These are phyloP conservation scores for Puccinia horiana DNA, from an alignment of 1,284 basidiomycete species.

Conservation along the genomic window DNA sequence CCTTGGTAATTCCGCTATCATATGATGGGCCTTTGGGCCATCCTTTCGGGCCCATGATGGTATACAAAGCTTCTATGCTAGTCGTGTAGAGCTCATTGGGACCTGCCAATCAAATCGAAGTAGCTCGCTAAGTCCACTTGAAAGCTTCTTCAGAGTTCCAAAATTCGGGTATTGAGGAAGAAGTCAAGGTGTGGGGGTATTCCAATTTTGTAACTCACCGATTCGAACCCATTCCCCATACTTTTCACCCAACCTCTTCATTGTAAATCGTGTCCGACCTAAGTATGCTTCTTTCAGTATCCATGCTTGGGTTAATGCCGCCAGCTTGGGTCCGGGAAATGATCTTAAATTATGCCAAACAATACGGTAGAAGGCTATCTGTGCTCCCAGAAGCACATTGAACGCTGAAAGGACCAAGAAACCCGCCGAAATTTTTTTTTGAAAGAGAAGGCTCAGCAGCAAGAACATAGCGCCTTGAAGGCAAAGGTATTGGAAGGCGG, in stretches of 20 bases:
- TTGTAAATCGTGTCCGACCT: slow-evolving; percentile 43
- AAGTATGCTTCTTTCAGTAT: slow-evolving; percentile 41
- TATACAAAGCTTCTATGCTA: slow-evolving; percentile 36
- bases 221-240: slow-evolving; percentile 49
- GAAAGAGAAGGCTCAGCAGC: neutral
- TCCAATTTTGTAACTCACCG: slow-evolving; percentile 15
- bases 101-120: slow-evolving; percentile 4
- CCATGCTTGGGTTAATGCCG: slow-evolving; percentile 40
- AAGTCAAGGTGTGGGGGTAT: neutral
- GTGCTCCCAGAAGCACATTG: slow-evolving; percentile 22
- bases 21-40: slow-evolving; percentile 41
- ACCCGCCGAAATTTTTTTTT: neutral
- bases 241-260: slow-evolving; percentile 19
- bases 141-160: neutral
- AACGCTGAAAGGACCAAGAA: neutral
- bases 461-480: slow-evolving; percentile 5
- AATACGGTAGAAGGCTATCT: slow-evolving; percentile 27
- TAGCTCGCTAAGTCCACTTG: neutral
- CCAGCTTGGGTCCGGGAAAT: slow-evolving; percentile 36
- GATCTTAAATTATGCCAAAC: slow-evolving; percentile 34
- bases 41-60: slow-evolving; percentile 45
- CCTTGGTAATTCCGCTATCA: slow-evolving; percentile 46
- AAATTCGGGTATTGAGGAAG: neutral
- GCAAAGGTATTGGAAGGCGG: slow-evolving; percentile 13
- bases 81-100: slow-evolving; percentile 45